phyloP scores from a whole-genome alignment of 805 yeast species.

The Candida sphagnicola region DNA sequence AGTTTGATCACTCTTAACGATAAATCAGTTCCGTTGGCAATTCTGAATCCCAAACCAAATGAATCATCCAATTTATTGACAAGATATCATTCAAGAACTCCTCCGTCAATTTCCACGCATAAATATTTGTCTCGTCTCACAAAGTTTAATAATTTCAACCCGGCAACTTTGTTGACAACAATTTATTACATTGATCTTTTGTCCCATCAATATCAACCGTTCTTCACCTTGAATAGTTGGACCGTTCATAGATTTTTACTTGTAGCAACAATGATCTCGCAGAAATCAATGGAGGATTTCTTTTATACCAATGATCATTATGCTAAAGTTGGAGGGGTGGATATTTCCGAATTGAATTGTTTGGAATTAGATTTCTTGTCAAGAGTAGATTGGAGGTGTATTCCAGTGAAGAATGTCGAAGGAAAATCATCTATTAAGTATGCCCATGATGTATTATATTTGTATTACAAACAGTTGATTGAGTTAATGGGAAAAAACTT shows the following conservation, averaged over 20 bases:
- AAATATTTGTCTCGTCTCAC: slow-evolving; percentile 75
- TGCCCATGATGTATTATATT: slow-evolving; percentile 35
- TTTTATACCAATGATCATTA: slow-evolving; percentile 92
- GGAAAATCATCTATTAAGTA: slow-evolving; percentile 20
- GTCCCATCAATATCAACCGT: slow-evolving; percentile 66
- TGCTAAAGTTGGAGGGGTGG: slow-evolving; percentile 94
- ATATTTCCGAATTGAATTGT: slow-evolving; percentile 74
- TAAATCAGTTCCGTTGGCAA: slow-evolving; percentile 33
- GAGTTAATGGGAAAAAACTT: slow-evolving; percentile 37
- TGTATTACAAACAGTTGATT: slow-evolving; percentile 38
- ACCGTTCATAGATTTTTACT: slow-evolving; percentile 90
- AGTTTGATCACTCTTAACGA: slow-evolving; percentile 78
- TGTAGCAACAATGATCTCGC: slow-evolving; percentile 87
- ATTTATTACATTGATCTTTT: slow-evolving; percentile 89
- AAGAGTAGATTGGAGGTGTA: slow-evolving; percentile 64
- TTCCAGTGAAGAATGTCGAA: slow-evolving; percentile 28
- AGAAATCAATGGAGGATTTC: slow-evolving; percentile 88
- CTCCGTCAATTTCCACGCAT: slow-evolving; percentile 80
- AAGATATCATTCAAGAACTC: slow-evolving; percentile 88
- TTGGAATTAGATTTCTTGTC: slow-evolving; percentile 84
- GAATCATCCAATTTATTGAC: slow-evolving; percentile 48
- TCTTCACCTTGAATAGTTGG: slow-evolving; percentile 80
- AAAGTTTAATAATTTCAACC: slow-evolving; percentile 81
- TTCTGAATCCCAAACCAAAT: slow-evolving; percentile 21
- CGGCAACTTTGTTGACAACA: slow-evolving; percentile 73